Conservation (phyloP, 331 rosid genomes). For the Acacia pycnantha region DNA sequence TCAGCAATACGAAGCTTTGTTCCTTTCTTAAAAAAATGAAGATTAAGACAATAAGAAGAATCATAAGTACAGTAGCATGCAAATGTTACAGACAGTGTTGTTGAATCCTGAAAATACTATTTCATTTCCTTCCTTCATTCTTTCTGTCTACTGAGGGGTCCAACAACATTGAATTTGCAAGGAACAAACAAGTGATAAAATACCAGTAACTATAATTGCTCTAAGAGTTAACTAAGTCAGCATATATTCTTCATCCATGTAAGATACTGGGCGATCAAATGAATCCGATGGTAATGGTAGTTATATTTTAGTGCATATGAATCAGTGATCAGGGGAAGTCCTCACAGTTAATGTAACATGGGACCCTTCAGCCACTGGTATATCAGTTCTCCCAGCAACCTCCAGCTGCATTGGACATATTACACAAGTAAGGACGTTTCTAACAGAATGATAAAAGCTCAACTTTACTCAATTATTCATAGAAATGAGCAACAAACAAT, state of each 20-base stretch:
- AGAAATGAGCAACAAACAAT: background rate
- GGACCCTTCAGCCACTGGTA: slow-evolving; percentile 97
- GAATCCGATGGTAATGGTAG: background rate
- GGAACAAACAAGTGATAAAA: background rate
- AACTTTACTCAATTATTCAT: slow-evolving; percentile 6
- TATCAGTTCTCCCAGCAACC: slow-evolving; percentile 85
- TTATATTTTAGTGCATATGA: background rate
- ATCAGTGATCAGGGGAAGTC: slow-evolving; percentile 1
- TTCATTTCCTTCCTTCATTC: background rate
- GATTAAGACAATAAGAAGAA: slow-evolving; percentile 14
- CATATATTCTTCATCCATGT: background rate
- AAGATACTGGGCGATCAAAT: background rate
- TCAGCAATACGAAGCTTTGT: slow-evolving; percentile 82
- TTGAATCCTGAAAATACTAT: background rate
- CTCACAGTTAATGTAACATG: slow-evolving; percentile 77
- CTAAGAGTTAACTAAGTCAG: background rate
- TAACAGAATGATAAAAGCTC: slow-evolving; percentile 1
- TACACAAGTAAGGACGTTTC: slow-evolving; percentile 8
- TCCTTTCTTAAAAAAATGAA: slow-evolving; percentile 45
- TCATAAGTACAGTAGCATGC: background rate
- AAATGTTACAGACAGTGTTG: slow-evolving; percentile 8
- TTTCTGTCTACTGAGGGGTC: background rate
- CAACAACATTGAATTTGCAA: background rate
- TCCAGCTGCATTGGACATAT: slow-evolving; percentile 58
- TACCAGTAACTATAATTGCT: background rate